Base-by-base conservation (phyloP, 768 basidiomycete genomes). In the Auricularia sp. region DNA sequence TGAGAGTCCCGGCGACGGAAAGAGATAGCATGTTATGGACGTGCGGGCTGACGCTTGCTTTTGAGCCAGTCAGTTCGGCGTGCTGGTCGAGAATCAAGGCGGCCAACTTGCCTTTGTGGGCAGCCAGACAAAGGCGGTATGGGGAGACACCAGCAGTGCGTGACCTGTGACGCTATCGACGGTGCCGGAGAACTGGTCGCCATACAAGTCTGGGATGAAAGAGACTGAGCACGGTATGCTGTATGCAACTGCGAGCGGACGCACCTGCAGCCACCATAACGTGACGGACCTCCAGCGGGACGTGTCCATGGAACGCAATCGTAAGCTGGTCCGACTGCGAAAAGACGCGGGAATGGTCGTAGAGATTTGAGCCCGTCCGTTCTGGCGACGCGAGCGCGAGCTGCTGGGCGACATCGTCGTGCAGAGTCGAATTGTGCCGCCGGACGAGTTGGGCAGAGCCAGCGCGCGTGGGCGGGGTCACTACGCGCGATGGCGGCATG, bases 71-170 rank as follows among this genome's bases (percentile, higher is more conserved):
- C 39, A 42, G 39, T 44, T 12, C 36, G 59, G 51, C 35, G 56
- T 59, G 62, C 39, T 62, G 44, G 62, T 34, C 66, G 66, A 65
- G 29, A 36, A 6, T 36, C 33, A 7, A 7, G 39, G 33, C 33
- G 14, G 23, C 44, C 36, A 61, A 71, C 76, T 63, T 67, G 83
- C 86, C 74, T 88, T 85, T 53, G 85, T 81, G 76, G 91, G 87
- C 66, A 89, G 87, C 90, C 90, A 92, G 59, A 91, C 87, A 74
- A 89, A 91, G 72, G 88, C 91, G 8, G 87, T 89, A 70, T 83
- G 82, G 6, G 78, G 75, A 33, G 90, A 90, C 18, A 84, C 83
- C 29, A 90, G 83, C 44, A 91, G 80, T 11, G 89, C 84, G 71
- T 88, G 91, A 6, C 88, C 88, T 8, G 89, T 90, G 60, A 78